Evolutionary conservation across 805 yeast species (phyloP).

Genomic region (Wickerhamiella cacticola): DNA sequence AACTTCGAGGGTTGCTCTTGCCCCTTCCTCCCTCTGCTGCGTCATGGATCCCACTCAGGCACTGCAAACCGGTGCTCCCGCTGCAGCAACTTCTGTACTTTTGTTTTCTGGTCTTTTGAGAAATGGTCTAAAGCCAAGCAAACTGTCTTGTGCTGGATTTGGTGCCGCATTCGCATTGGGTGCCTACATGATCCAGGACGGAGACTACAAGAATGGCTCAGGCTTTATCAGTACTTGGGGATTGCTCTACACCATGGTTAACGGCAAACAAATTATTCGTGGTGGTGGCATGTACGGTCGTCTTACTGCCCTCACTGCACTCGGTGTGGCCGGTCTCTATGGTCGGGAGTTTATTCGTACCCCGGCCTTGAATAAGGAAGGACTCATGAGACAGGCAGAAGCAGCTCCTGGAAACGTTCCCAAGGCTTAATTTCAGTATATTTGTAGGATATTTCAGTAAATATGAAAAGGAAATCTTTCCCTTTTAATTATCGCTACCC

Average conservation of each 20-base stretch:
- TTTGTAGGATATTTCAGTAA: neutral
- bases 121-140: conserved; percentile 17
- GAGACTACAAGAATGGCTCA: conserved; percentile 24
- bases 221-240: conserved; percentile 25
- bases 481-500: neutral
- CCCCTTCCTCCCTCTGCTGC: conserved; percentile 1
- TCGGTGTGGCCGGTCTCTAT: conserved; percentile 6
- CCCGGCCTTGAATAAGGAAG: conserved; percentile 2
- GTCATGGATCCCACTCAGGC: conserved; percentile 10
- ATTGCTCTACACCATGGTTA: conserved; percentile 20
- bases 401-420: neutral
- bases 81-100: conserved; percentile 17
- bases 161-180: conserved; percentile 24
- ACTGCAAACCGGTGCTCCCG: conserved; percentile 19
- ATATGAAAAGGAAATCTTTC: neutral
- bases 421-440: neutral
- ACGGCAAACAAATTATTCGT: conserved; percentile 14
- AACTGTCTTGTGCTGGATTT: conserved; percentile 20
- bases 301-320: neutral
- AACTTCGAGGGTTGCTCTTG: neutral
- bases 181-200: conserved; percentile 24
- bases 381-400: neutral
- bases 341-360: conserved; percentile 10
- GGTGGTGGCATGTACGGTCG: conserved; percentile 8
- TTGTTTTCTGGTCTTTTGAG: conserved; percentile 15